Evolutionary conservation across 2,329 filamentous ascomycete species (phyloP).

Genomic region (Pseudogymnoascus sp.): DNA sequence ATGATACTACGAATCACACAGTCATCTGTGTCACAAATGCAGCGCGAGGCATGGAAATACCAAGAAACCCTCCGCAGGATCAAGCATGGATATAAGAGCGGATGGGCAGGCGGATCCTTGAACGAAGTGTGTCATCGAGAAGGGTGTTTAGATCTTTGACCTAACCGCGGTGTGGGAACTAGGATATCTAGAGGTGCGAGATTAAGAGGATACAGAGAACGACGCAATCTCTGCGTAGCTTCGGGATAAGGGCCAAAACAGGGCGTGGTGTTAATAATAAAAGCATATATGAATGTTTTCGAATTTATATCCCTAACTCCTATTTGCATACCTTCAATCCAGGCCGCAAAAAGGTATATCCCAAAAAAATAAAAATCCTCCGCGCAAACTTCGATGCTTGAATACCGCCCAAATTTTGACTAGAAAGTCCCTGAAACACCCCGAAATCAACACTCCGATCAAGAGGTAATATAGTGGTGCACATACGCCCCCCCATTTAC

Average conservation of each 20-base stretch:
- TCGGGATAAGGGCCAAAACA: neutral
- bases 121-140: too few species aligned
- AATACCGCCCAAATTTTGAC: neutral
- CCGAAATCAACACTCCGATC: neutral
- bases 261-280: neutral
- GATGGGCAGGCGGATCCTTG: too few species aligned
- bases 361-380: neutral
- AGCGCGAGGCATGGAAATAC: too few species aligned
- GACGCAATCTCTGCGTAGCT: neutral
- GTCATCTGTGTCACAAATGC: too few species aligned
- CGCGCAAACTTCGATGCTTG: neutral
- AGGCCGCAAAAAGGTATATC: conserved; percentile 2
- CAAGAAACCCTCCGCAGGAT: too few species aligned
- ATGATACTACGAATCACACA: too few species aligned
- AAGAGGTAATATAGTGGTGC: neutral
- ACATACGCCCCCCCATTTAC: conserved; percentile 15
- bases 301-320: neutral
- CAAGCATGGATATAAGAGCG: too few species aligned
- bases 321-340: neutral
- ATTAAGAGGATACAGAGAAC: neutral
- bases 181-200: neutral
- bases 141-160: too few species aligned
- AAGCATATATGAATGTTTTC: neutral
- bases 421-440: neutral
- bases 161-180: too few species aligned